These are phyloP conservation scores for Echinosophora koreensis DNA, from an alignment of 306 rosid species.

Conservation along the genomic window DNA sequence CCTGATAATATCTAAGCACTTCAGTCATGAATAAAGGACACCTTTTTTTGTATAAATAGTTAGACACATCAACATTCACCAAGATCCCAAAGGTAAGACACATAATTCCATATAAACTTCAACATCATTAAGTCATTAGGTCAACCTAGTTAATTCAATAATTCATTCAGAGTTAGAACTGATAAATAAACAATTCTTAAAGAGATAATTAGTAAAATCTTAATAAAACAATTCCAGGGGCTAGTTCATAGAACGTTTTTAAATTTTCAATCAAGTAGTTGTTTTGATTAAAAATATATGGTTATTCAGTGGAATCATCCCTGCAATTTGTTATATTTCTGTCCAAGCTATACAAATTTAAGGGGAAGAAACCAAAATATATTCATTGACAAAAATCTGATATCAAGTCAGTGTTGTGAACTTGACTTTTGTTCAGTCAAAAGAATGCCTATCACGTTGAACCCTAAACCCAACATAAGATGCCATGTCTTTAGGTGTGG, in stretches of 20 bases:
- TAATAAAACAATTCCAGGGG: not conserved
- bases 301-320: not conserved
- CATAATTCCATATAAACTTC: constrained; percentile 11
- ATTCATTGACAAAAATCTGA: not conserved
- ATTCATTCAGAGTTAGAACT: constrained; percentile 31
- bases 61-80: constrained; percentile 9
- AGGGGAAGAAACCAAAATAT: constrained; percentile 1
- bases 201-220: not conserved
- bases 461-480: constrained; percentile 91
- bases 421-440: constrained; percentile 9
- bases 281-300: not conserved
- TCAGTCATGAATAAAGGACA: not conserved
- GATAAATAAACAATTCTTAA: not conserved
- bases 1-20: too few species aligned
- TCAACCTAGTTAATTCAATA: constrained; percentile 71
- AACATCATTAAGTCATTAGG: constrained; percentile 38
- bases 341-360: not conserved
- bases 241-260: not conserved
- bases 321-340: not conserved
- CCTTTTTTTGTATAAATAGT: not conserved
- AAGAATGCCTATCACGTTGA: constrained; percentile 85
- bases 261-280: constrained; percentile 4
- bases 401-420: not conserved
- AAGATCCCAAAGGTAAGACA: constrained; percentile 31
- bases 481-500: constrained; percentile 92